phyloP scores from a whole-genome alignment of 2,329 filamentous ascomycete species.

The Fusarium sp. region DNA sequence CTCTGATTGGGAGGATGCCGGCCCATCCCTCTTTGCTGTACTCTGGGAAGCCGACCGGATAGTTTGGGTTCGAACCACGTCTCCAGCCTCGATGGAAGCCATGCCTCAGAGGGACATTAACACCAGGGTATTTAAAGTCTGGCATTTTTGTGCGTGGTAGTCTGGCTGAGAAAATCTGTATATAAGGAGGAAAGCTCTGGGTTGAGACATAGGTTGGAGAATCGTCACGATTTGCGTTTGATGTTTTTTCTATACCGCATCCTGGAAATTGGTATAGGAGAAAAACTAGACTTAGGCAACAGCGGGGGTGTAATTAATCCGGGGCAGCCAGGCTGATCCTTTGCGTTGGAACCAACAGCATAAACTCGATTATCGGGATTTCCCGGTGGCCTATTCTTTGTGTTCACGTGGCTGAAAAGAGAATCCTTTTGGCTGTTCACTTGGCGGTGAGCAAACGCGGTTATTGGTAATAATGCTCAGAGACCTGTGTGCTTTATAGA shows the following conservation, averaged over 20 bases:
- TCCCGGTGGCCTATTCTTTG: neutral
- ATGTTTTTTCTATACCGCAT: neutral
- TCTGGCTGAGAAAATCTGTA: neutral
- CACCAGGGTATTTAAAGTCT: neutral
- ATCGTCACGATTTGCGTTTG: neutral
- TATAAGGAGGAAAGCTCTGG: neutral
- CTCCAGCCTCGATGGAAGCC: too few relatives aligned
- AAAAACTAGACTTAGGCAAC: neutral
- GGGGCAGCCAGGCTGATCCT: neutral
- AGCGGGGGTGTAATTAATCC: neutral
- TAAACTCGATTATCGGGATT: neutral
- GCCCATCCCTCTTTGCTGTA: neutral
- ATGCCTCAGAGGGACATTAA: neutral
- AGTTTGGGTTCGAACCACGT: neutral
- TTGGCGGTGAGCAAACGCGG: neutral
- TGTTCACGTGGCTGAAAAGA: neutral
- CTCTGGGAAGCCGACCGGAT: neutral
- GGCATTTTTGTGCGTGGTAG: neutral
- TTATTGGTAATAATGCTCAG: neutral
- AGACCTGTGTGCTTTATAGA: neutral
- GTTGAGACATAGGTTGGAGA: neutral
- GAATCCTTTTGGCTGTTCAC: neutral
- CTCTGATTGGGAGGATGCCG: constrained; percentile 8
- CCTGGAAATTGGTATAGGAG: neutral
- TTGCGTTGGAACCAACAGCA: neutral